Evolutionary conservation across 2,329 filamentous ascomycete genomes (phyloP), one percentile per base, ranked within the genome.

Genomic region (Clonostachys rosea): DNA sequence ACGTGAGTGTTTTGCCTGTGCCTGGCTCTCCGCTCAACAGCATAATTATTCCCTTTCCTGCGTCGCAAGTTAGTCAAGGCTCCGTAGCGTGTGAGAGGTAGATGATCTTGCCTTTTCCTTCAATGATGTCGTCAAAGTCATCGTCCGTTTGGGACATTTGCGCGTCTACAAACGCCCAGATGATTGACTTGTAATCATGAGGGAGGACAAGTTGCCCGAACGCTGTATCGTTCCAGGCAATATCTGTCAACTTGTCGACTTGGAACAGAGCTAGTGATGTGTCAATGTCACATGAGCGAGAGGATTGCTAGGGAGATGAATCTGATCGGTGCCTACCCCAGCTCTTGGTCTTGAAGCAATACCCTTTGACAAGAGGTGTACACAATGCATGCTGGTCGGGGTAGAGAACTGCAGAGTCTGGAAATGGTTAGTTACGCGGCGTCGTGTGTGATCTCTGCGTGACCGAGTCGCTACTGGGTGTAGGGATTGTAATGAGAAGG

Each of bases 1-100:
- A 75, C 3, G 76, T 80, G 56, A 75, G 74, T 0, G 76, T 81
- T 61, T 81, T 80, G 47, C 76, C 78, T 1, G 78, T 73, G 14
- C 75, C 77, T 2, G 76, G 75, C 7, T 68, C 67, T 14, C 75
- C 74, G 50, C 78, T 74, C 1, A 79, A 67, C 9, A 79, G 62
- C 58, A 76, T 74, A 53, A 75, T 74, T 41, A 70, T 65, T 6
- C 72, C 71, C 36, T 39, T 39, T 18, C 24, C 24, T 30, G 9
- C 1, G 3, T 10, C 9, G 24, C 24, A 10, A 30, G 24, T 30
- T 30, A 30, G 24, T 30, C 24, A 30, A 30, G 9, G 24, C 24
- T 30, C 9, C 3, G 9, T 30, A 30, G 24, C 9, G 2, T 30
- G 24, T 30, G 9, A 2, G 9, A 9, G 24, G 24, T 30, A 6